Percentiles rank a stretch among this genome's conserved stretches.
Evolutionary conservation across 2,329 filamentous ascomycete species (phyloP).

Genomic region (Ramularia endophylla): DNA sequence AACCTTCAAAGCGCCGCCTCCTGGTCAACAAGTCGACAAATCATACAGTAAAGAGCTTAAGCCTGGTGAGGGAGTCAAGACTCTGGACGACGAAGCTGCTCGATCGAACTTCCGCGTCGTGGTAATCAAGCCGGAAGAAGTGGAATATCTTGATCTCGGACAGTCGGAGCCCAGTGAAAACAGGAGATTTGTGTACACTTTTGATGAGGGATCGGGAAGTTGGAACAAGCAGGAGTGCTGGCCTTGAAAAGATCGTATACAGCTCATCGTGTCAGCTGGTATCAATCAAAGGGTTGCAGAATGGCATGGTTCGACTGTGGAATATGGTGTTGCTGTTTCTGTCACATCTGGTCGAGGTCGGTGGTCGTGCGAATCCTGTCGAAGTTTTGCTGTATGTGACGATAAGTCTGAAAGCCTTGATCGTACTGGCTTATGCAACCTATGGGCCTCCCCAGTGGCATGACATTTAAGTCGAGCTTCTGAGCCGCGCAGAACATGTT

Average conservation of each 20-base stretch:
- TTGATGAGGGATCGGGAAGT: slow-evolving; percentile 42
- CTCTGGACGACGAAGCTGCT: slow-evolving; percentile 63
- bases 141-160: slow-evolving; percentile 69
- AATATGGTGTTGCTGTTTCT: too few species aligned
- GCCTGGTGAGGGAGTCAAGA: slow-evolving; percentile 60
- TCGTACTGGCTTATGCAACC: too few species aligned
- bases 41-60: slow-evolving; percentile 38
- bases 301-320: too few species aligned
- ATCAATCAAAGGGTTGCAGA: too few species aligned
- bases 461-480: too few species aligned
- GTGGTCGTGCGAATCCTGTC: too few species aligned
- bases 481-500: too few species aligned
- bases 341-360: too few species aligned
- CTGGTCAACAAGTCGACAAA: slow-evolving; percentile 40
- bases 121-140: slow-evolving; percentile 71
- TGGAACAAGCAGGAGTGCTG: slow-evolving; percentile 68
- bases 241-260: slow-evolving; percentile 38
- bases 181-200: slow-evolving; percentile 61
- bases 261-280: too few species aligned
- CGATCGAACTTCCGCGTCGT: slow-evolving; percentile 76
- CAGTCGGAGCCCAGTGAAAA: slow-evolving; percentile 50
- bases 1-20: slow-evolving; percentile 57
- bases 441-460: too few species aligned
- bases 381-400: too few species aligned
- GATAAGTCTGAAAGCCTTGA: too few species aligned